Conservation (phyloP, 768 basidiomycete species). For the Termitomyces sp. region DNA sequence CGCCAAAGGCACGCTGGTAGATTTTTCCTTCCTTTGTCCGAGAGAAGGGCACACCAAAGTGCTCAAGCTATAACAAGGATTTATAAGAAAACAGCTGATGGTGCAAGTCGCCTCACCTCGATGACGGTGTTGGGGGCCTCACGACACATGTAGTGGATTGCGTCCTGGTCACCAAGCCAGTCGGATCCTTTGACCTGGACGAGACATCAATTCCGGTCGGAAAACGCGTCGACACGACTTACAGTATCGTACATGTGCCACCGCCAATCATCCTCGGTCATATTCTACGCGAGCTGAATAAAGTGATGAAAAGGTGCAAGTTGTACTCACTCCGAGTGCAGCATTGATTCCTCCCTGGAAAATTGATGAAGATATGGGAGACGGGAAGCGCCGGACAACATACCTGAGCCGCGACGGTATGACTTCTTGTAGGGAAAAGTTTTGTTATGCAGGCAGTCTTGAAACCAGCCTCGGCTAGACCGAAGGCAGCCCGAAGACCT, state of each 20-base stretch:
- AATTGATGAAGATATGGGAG: slow-evolving; percentile 8
- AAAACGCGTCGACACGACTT: slow-evolving; percentile 21
- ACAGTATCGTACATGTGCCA: slow-evolving; percentile 99
- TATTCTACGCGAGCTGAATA: slow-evolving; percentile 52
- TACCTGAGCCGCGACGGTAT: slow-evolving; percentile 97
- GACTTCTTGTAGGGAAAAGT: slow-evolving; percentile 96
- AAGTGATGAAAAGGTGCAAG: not conserved
- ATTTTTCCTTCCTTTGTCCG: slow-evolving; percentile 98
- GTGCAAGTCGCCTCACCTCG: slow-evolving; percentile 48
- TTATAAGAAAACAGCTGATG: not conserved
- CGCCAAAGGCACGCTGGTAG: slow-evolving; percentile 98
- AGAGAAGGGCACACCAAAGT: slow-evolving; percentile 98
- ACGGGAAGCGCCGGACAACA: slow-evolving; percentile 12
- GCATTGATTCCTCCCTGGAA: slow-evolving; percentile 94
- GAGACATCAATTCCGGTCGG: slow-evolving; percentile 7
- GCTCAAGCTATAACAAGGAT: slow-evolving; percentile 68
- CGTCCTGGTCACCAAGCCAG: slow-evolving; percentile 99
- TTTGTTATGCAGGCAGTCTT: slow-evolving; percentile 99
- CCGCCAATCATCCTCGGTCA: slow-evolving; percentile 99
- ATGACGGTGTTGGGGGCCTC: slow-evolving; percentile 94
- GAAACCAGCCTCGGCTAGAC: slow-evolving; percentile 96
- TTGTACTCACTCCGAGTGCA: slow-evolving; percentile 73
- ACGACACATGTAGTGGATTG: slow-evolving; percentile 99
- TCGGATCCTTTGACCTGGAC: slow-evolving; percentile 94
- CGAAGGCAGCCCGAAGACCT: slow-evolving; percentile 96